Evolutionary conservation across 225 moss, liverwort and hornwort genomes (phyloP).

Genomic region (Physcomitrium patens): DNA sequence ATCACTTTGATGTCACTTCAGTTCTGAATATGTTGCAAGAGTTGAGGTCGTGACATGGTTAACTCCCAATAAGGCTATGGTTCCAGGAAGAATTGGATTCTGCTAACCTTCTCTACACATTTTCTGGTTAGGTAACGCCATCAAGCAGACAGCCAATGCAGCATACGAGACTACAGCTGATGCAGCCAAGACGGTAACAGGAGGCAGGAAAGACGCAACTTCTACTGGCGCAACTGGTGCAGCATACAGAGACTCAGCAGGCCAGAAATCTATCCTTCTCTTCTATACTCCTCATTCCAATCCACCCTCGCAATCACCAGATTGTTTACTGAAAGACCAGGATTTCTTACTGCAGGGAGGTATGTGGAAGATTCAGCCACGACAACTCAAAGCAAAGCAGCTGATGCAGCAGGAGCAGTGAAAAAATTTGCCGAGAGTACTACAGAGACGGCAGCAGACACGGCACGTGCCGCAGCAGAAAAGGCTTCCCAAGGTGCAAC

Average conservation of each 20-base stretch:
- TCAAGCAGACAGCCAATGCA: conserved; percentile 55
- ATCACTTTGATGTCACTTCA: no score
- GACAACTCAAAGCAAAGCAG: conserved; percentile 27
- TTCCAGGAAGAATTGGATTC: no score
- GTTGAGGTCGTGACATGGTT: no score
- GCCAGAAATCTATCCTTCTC: background rate
- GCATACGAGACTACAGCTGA: conserved; percentile 42
- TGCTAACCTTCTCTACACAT: no score
- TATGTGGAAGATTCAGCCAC: conserved; percentile 34
- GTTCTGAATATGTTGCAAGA: no score
- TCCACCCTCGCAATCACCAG: no score
- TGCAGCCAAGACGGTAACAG: conserved; percentile 37
- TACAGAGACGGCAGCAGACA: no score
- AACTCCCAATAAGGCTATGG: no score
- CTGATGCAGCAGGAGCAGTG: conserved; percentile 36
- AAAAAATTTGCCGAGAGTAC: background rate
- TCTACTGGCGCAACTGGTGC: conserved; percentile 28
- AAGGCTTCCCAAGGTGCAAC: no score
- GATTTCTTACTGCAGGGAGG: conserved; percentile 24
- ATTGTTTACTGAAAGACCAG: background rate
- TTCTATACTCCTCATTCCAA: no score
- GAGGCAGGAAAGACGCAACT: conserved; percentile 31
- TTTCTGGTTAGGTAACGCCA: conserved; percentile 41
- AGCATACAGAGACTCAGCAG: conserved; percentile 46
- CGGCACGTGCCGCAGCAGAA: no score